Evolutionary conservation across 306 rosid genomes (phyloP).

Genomic region (Prunus padus): DNA sequence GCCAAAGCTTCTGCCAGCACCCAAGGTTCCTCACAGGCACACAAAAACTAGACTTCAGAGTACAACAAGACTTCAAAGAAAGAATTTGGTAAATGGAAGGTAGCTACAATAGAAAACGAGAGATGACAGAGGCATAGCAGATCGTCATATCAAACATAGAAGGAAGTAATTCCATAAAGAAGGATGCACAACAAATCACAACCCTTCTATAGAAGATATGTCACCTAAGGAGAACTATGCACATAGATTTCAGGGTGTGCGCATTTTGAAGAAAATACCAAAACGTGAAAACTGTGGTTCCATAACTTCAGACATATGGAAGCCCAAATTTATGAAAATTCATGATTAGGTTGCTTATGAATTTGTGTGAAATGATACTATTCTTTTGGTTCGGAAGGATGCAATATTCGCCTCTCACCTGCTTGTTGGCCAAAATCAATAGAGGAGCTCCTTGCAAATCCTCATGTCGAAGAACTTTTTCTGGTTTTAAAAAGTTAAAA

Average conservation of each 20-base stretch:
- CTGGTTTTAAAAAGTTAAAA: slow-evolving; percentile 47
- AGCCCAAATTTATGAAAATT: not conserved
- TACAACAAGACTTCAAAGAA: not conserved
- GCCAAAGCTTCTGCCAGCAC: not conserved
- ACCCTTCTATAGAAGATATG: not conserved
- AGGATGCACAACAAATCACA: not conserved
- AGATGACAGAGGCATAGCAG: not conserved
- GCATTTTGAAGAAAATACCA: not conserved
- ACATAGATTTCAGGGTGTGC: not conserved
- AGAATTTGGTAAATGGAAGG: not conserved
- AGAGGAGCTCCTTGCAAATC: slow-evolving; percentile 98
- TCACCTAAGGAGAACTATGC: not conserved
- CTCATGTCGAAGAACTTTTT: slow-evolving; percentile 91
- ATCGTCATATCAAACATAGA: slow-evolving; percentile 12
- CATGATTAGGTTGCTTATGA: not conserved
- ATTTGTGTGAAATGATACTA: not conserved
- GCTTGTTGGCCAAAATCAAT: slow-evolving; percentile 91
- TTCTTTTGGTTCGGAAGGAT: not conserved
- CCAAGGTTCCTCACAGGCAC: not conserved
- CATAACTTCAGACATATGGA: not conserved
- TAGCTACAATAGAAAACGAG: not conserved
- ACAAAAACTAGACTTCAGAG: not conserved
- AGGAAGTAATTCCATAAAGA: not conserved
- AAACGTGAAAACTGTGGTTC: not conserved
- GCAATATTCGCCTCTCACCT: slow-evolving; percentile 47